Percentiles rank a stretch among this genome's conserved stretches.
phyloP scores from a whole-genome alignment of 495 filamentous ascomycete species.

The Astrocystis sublimbata region DNA sequence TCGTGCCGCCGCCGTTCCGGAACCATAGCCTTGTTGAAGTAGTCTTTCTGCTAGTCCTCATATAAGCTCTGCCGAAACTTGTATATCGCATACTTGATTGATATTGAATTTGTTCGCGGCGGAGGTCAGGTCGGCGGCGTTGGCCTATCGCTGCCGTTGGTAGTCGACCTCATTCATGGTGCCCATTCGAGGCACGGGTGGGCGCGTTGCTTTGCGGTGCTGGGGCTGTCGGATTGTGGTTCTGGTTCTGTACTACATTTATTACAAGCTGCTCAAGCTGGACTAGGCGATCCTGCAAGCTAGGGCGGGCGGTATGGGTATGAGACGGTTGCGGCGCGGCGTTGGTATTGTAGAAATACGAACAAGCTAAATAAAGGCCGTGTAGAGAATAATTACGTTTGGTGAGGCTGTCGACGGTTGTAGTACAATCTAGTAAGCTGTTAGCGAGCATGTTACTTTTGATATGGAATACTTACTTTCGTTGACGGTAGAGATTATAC shows the following conservation, averaged over 20 bases:
- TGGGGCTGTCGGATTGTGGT: conserved; percentile 8
- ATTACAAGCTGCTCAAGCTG: conserved; percentile 7
- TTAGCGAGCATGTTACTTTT: not conserved
- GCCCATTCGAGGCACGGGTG: too few relatives aligned
- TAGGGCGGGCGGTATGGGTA: not conserved
- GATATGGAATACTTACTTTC: conserved; percentile 42
- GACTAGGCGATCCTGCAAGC: conserved; percentile 8
- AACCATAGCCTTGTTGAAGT: too few relatives aligned
- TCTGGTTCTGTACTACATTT: conserved; percentile 1
- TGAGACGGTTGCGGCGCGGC: not conserved
- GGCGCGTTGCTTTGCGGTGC: not conserved
- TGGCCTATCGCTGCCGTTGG: too few relatives aligned
- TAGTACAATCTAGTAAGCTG: conserved; percentile 27
- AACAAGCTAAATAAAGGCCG: conserved; percentile 7
- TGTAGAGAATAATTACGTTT: conserved; percentile 21
- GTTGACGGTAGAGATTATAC: conserved; percentile 35
- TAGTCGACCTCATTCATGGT: too few relatives aligned
- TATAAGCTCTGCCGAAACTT: too few relatives aligned
- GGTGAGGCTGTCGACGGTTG: conserved; percentile 31
- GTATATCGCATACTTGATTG: too few relatives aligned
- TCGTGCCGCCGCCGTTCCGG: too few relatives aligned
- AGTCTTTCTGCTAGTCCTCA: too few relatives aligned
- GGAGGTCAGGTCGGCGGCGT: too few relatives aligned
- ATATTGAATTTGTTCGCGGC: too few relatives aligned
- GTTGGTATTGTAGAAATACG: conserved; percentile 8